Percentiles rank a stretch among this genome's conserved stretches.
Evolutionary conservation across 1,139 yeast species (phyloP).

Genomic region (Scheffersomyces lignicola): DNA sequence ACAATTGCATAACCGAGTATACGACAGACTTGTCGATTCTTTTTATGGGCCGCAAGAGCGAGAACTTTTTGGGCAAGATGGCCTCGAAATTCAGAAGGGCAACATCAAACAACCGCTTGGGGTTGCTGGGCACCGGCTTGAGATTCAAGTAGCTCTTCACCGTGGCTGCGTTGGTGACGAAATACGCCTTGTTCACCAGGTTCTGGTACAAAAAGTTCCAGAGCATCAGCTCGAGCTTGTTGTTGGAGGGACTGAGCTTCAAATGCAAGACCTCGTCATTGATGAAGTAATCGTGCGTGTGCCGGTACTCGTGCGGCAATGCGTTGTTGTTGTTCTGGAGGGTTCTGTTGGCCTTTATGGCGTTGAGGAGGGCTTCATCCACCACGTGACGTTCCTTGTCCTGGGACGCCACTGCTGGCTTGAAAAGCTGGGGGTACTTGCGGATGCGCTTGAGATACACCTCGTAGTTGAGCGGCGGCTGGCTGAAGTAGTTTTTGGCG

Average conservation of each 20-base stretch:
- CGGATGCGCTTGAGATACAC: slow-evolving; percentile 21
- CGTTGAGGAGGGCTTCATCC: slow-evolving; percentile 18
- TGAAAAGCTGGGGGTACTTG: slow-evolving; percentile 9
- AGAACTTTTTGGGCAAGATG: slow-evolving; percentile 5
- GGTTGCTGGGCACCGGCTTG: slow-evolving; percentile 23
- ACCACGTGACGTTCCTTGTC: slow-evolving; percentile 5
- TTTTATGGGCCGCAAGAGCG: neutral
- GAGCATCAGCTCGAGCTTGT: slow-evolving; percentile 19
- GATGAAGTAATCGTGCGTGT: slow-evolving; percentile 2
- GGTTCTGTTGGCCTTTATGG: slow-evolving; percentile 23
- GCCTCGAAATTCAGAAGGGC: slow-evolving; percentile 12
- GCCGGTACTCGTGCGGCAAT: neutral
- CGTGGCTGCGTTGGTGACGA: slow-evolving; percentile 10
- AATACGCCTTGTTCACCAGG: slow-evolving; percentile 9
- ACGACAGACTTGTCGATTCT: slow-evolving; percentile 5
- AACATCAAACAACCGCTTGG: slow-evolving; percentile 17
- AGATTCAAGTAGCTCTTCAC: slow-evolving; percentile 20
- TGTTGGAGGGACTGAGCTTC: slow-evolving; percentile 11
- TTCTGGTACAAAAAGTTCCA: slow-evolving; percentile 13
- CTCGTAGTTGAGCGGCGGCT: slow-evolving; percentile 29
- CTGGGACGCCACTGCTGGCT: slow-evolving; percentile 1
- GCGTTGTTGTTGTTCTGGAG: slow-evolving; percentile 15
- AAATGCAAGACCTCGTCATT: slow-evolving; percentile 14
- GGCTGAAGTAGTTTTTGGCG: slow-evolving; percentile 15
- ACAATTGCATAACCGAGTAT: slow-evolving; percentile 16